Evolutionary conservation across 2,329 filamentous ascomycete genomes (phyloP), one percentile per base, ranked within the genome.

Genomic region (Claviceps humidiphila): DNA sequence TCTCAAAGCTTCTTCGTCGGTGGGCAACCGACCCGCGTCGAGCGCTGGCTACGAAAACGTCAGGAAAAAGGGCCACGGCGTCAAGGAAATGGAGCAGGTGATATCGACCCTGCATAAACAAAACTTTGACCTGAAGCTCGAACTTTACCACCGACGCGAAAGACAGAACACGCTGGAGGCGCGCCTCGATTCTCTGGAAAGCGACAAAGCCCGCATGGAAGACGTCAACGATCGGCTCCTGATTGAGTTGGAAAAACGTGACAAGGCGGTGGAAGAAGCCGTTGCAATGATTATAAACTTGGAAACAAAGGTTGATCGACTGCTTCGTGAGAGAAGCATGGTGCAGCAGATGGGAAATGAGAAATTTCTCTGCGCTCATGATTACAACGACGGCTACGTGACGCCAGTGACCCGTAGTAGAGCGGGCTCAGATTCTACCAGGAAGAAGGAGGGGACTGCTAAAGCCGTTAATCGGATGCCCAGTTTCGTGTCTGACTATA

Each of bases 101-200:
- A 68, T 87, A 50, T 85, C 84, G 4, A 82, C 73, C 1, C 67
- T 88, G 22, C 81, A 84, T 64, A 89, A 89, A 62, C 80, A 87
- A 66, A 89, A 88, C 60, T 89, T 88, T 58, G 84, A 87, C 58
- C 72, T 89, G 43, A 88, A 89, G 64, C 71, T 88, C 37, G 84
- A 88, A 62, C 66, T 89, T 1, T 86, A 77, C 58, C 83, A 88
- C 61, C 75, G 82, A 6, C 74, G 84, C 30, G 78, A 88, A 65
- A 74, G 77, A 51, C 81, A 85, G 60, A 73, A 72, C 8, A 69
- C 69, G 22, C 60, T 87, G 38, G 82, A 87, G 60, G 71, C 75
- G 38, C 71, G 74, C 42, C 58, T 82, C n/a, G 74, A 80, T 40
- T 64, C 64, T 4, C 67, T 86, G 17, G 76, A 81, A 55, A 64